A percentile compares a stretch with the other conserved stretches of the same genome.
phyloP scores from a whole-genome alignment of 1,139 yeast genomes.

The Debaryomyces psychrophilus region DNA sequence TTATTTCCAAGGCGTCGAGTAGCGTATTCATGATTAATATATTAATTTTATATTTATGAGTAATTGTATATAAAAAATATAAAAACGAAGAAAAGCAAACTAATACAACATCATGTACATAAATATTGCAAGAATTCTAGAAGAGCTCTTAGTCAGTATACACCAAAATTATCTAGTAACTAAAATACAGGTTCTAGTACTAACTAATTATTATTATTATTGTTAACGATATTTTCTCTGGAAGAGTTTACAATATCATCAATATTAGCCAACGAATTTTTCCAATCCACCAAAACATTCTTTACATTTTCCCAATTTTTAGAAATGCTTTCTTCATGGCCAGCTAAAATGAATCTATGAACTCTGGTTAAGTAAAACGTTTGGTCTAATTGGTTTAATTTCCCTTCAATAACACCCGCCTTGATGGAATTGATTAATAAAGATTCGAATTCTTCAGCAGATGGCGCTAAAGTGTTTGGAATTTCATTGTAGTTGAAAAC shows the following conservation, averaged over 20 bases:
- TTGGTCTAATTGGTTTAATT: constrained; percentile 49
- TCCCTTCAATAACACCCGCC: constrained; percentile 50
- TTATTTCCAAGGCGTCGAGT: background rate
- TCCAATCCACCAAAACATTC: constrained; percentile 44
- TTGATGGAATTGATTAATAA: constrained; percentile 49
- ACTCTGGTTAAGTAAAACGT: constrained; percentile 49
- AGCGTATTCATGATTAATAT: background rate
- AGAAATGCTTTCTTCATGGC: constrained; percentile 30
- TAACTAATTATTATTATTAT: constrained; percentile 17
- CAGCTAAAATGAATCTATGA: constrained; percentile 47
- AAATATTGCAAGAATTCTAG: background rate
- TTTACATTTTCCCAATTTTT: constrained; percentile 43
- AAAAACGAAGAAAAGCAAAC: constrained; percentile 1
- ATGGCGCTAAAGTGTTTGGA: constrained; percentile 32
- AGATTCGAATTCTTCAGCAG: constrained; percentile 43
- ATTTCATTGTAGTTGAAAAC: constrained; percentile 43
- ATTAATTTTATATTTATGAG: constrained; percentile 1
- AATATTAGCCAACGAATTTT: constrained; percentile 43
- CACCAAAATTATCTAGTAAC: background rate
- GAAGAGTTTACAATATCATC: constrained; percentile 47
- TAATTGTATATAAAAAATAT: constrained; percentile 2
- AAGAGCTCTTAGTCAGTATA: constrained; percentile 1
- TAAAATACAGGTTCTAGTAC: background rate
- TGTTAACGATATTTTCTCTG: constrained; percentile 49
- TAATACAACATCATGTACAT: constrained; percentile 3